Conservation (phyloP, 345 rosid species). For the Raphanus sativus region DNA sequence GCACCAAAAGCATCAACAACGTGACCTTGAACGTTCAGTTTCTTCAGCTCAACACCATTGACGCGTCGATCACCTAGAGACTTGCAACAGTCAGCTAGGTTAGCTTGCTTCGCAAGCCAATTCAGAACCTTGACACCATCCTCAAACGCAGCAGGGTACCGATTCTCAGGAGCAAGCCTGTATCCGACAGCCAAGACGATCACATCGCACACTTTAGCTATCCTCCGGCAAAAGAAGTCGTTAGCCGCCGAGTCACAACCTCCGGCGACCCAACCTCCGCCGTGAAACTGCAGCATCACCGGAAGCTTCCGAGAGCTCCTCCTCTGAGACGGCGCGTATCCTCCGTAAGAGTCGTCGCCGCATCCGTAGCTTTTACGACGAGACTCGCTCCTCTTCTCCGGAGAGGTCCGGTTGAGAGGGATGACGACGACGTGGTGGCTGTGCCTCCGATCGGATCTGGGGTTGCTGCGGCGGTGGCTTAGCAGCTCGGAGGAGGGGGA, state of each 20-base stretch:
- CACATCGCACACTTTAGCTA: conserved; percentile 76
- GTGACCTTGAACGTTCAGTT: conserved; percentile 35
- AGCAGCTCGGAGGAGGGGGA: background rate
- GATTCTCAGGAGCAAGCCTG: conserved; percentile 81
- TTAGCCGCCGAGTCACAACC: conserved; percentile 64
- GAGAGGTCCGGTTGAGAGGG: conserved; percentile 16
- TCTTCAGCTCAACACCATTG: conserved; percentile 40
- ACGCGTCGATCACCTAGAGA: conserved; percentile 41
- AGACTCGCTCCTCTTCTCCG: conserved; percentile 20
- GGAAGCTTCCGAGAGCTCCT: conserved; percentile 58
- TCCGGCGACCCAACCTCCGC: conserved; percentile 90
- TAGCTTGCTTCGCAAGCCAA: conserved; percentile 86
- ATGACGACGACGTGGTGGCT: background rate
- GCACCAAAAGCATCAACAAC: conserved; percentile 73
- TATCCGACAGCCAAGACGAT: conserved; percentile 91
- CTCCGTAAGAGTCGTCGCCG: conserved; percentile 45
- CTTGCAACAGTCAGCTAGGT: conserved; percentile 55
- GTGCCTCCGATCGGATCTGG: conserved; percentile 37
- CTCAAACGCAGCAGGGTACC: conserved; percentile 83
- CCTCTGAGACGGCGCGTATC: conserved; percentile 51
- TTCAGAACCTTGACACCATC: conserved; percentile 79
- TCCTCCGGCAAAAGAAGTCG: conserved; percentile 70
- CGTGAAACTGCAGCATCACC: conserved; percentile 87
- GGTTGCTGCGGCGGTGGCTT: conserved; percentile 12
- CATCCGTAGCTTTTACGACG: conserved; percentile 24